phyloP scores from a whole-genome alignment of 345 rosid genomes.

The Salix purpurea region DNA sequence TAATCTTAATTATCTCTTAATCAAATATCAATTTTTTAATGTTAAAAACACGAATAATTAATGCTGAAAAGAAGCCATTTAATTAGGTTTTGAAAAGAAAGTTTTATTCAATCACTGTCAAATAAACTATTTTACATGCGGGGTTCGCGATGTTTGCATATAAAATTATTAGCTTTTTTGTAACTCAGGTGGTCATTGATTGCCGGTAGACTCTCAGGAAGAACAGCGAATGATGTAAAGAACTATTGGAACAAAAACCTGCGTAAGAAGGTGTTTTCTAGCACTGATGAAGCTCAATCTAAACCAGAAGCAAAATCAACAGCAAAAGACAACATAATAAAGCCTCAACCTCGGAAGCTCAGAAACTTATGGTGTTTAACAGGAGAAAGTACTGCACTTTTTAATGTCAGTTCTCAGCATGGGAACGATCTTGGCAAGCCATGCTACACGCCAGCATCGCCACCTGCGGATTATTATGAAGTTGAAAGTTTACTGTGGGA shows the following conservation, averaged over 20 bases:
- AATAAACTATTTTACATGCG: too few relatives aligned
- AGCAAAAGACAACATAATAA: conserved; percentile 11
- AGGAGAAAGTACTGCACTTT: too few relatives aligned
- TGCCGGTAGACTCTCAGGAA: conserved; percentile 46
- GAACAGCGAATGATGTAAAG: conserved; percentile 43
- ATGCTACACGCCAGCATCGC: not conserved
- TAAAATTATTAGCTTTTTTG: not conserved
- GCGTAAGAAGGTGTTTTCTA: not conserved
- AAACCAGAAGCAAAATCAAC: not conserved
- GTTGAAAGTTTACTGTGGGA: not conserved
- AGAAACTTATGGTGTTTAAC: conserved; percentile 5
- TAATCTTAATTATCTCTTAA: too few relatives aligned
- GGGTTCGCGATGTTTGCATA: too few relatives aligned
- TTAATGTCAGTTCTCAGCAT: not conserved
- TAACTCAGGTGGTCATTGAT: conserved; percentile 41
- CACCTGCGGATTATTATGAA: not conserved
- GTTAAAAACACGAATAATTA: too few relatives aligned
- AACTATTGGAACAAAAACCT: conserved; percentile 28
- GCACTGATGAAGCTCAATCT: not conserved
- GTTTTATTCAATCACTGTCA: too few relatives aligned
- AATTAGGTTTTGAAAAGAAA: too few relatives aligned
- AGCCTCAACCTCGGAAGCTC: conserved; percentile 25
- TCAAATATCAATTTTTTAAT: too few relatives aligned
- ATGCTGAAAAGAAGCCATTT: too few relatives aligned
- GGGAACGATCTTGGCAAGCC: not conserved